phyloP scores from a whole-genome alignment of 805 yeast genomes.

The Cyberlindnera bimundalis region DNA sequence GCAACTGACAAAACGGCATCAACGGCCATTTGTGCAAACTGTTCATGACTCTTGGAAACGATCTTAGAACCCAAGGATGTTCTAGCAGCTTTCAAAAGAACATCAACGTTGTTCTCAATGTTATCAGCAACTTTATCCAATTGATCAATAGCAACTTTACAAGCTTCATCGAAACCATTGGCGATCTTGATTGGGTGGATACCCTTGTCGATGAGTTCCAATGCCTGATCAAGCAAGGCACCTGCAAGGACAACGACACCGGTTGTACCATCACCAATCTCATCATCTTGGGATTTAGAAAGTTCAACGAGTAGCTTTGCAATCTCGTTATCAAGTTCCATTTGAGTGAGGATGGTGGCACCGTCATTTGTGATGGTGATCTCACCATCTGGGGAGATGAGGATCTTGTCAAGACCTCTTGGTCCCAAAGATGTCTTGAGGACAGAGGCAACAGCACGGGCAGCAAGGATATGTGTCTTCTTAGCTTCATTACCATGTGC shows the following conservation, averaged over 20 bases:
- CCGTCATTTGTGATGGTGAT: conserved; percentile 98
- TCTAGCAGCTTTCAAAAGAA: conserved; percentile 84
- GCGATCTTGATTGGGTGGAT: conserved; percentile 97
- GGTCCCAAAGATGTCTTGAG: conserved; percentile 95
- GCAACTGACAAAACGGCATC: conserved; percentile 93
- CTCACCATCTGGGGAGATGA: conserved; percentile 94
- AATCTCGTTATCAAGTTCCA: conserved; percentile 94
- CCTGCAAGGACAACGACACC: conserved; percentile 98
- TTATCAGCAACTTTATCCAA: conserved; percentile 74
- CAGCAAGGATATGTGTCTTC: conserved; percentile 88
- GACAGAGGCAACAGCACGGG: conserved; percentile 89
- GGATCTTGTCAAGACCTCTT: conserved; percentile 95
- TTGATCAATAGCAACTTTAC: conserved; percentile 79
- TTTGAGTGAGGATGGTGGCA: conserved; percentile 92
- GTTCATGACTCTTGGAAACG: conserved; percentile 89
- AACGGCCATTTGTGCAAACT: conserved; percentile 95
- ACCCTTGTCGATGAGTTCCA: conserved; percentile 92
- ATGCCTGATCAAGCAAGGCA: conserved; percentile 89
- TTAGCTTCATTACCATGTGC: conserved; percentile 76
- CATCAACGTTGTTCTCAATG: conserved; percentile 41
- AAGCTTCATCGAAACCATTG: conserved; percentile 96
- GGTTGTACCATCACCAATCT: conserved; percentile 98
- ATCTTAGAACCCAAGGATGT: conserved; percentile 95
- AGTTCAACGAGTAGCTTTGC: conserved; percentile 94
- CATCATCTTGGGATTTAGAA: conserved; percentile 94